Conservation (phyloP, 1,139 yeast species). For the Suhomyces wounanorum region DNA sequence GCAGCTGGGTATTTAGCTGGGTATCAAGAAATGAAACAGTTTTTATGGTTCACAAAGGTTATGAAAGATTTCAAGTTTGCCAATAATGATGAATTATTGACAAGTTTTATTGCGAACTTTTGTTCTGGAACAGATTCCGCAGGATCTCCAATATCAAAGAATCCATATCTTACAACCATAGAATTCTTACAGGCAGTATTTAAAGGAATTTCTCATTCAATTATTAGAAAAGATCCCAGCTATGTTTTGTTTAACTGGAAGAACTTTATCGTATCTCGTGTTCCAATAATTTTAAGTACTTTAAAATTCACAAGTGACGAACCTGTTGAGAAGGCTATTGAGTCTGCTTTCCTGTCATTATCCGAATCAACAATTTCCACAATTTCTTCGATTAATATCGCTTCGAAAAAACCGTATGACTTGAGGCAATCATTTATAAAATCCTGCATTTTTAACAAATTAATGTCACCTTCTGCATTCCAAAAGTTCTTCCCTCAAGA, state of each 20-base stretch:
- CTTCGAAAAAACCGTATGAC: constrained; percentile 38
- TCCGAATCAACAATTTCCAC: constrained; percentile 14
- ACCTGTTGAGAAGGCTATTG: constrained; percentile 17
- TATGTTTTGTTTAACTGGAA: constrained; percentile 37
- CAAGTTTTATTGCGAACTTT: constrained; percentile 15
- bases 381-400: constrained; percentile 14
- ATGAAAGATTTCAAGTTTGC: constrained; percentile 31
- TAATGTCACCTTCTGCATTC: constrained; percentile 45
- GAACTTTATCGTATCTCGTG: constrained; percentile 34
- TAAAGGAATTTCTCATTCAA: constrained; percentile 22
- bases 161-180: constrained; percentile 17
- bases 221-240: constrained; percentile 21
- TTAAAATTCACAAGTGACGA: constrained; percentile 17
- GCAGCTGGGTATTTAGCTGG: constrained; percentile 8
- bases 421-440: constrained; percentile 59
- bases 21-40: constrained; percentile 26
- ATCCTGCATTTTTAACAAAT: constrained; percentile 40
- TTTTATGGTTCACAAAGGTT: constrained; percentile 32
- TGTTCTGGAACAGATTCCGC: constrained; percentile 10
- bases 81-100: constrained; percentile 17
- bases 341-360: constrained; percentile 20
- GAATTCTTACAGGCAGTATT: constrained; percentile 27
- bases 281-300: constrained; percentile 27
- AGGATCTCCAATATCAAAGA: constrained; percentile 14
- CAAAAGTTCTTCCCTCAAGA: constrained; percentile 43